Conservation (phyloP, 371 early-diverging fungal genomes). For the Rhizopus microsporus region DNA sequence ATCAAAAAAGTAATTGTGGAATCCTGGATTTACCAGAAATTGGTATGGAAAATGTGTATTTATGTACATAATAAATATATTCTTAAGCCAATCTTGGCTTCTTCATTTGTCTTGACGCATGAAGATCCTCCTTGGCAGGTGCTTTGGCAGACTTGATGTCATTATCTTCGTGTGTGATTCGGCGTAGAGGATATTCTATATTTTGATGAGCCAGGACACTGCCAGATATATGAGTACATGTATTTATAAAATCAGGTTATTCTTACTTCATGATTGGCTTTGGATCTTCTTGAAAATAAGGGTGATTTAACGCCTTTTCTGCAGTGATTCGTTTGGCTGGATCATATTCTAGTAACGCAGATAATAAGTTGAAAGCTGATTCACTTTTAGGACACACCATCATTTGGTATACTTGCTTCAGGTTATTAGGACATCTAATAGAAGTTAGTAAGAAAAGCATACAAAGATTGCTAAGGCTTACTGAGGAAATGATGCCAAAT, state of each 20-base stretch:
- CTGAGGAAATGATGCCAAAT: conserved; percentile 59
- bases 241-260: not conserved
- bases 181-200: conserved; percentile 63
- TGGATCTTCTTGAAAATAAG: conserved; percentile 93
- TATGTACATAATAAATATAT: conserved; percentile 1
- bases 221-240: conserved; percentile 1
- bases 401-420: conserved; percentile 43
- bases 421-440: conserved; percentile 50
- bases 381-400: conserved; percentile 61
- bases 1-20: conserved; percentile 6
- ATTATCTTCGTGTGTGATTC: conserved; percentile 69
- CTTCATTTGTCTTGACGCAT: conserved; percentile 30
- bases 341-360: conserved; percentile 89
- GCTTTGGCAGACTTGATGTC: conserved; percentile 56
- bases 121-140: conserved; percentile 29
- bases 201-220: conserved; percentile 63
- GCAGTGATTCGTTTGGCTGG: conserved; percentile 90
- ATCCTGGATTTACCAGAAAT: conserved; percentile 12
- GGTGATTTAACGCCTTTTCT: conserved; percentile 82
- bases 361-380: conserved; percentile 72
- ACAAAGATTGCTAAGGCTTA: conserved; percentile 29
- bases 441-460: not conserved
- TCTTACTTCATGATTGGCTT: conserved; percentile 74
- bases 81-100: conserved; percentile 39
- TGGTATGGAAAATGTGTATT: conserved; percentile 7